A percentile compares a stretch with the other conserved stretches of the same genome.
Conservation (phyloP, 2,329 filamentous ascomycete genomes). For the Phyllosticta citribraziliensis region DNA sequence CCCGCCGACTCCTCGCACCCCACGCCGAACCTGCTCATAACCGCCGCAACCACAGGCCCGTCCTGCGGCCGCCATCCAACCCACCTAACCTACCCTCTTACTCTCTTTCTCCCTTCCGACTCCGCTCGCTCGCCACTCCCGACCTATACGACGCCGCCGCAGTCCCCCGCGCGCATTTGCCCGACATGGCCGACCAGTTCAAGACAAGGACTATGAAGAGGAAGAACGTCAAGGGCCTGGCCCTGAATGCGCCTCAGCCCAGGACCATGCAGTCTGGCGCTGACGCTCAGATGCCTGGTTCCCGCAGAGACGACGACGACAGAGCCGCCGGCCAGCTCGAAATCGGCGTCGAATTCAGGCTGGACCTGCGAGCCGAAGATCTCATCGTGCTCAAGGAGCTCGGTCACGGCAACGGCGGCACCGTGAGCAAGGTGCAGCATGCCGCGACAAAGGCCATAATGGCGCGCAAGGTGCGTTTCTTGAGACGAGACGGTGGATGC, state of each 20-base stretch:
- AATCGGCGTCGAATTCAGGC: conserved; percentile 93
- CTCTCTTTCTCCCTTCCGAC: neutral
- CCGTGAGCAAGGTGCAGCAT: conserved; percentile 96
- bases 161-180: conserved; percentile 3
- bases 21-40: neutral
- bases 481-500: conserved; percentile 7
- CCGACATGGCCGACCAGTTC: conserved; percentile 42
- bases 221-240: conserved; percentile 97
- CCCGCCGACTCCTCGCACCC: neutral
- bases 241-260: conserved; percentile 68
- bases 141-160: neutral
- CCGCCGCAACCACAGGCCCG: conserved; percentile 5
- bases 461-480: conserved; percentile 74
- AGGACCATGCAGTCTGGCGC: conserved; percentile 66
- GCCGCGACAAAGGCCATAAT: conserved; percentile 90
- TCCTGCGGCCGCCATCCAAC: conserved; percentile 38
- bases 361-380: conserved; percentile 86
- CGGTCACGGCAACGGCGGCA: conserved; percentile 91
- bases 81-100: neutral
- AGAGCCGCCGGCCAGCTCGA: conserved; percentile 66
- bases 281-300: conserved; percentile 52
- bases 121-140: neutral
- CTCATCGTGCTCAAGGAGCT: conserved; percentile 88
- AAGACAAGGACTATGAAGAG: conserved; percentile 80
- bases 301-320: conserved; percentile 45